Conservation (phyloP, 257 asterid species). For the Cordia subcordata region DNA sequence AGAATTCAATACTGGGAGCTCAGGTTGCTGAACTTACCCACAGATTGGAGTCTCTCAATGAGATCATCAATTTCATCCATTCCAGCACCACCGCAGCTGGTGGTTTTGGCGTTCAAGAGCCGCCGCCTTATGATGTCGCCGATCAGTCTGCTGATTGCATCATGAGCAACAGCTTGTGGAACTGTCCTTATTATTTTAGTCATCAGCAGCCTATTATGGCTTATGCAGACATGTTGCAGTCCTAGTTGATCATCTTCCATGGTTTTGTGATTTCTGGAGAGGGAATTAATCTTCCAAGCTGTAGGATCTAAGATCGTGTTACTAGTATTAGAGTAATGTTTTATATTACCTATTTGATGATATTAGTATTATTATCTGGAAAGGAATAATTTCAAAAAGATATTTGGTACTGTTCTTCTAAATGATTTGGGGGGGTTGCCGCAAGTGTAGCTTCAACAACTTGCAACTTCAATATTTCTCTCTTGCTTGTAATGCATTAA, state of each 20-base stretch:
- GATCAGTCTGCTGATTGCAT: conserved; percentile 26
- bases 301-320: conserved; percentile 15
- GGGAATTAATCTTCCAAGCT: conserved; percentile 11
- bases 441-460: conserved; percentile 16
- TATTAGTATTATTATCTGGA: not conserved
- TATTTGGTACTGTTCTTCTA: conserved; percentile 19
- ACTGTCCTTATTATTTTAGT: conserved; percentile 25
- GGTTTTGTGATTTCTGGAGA: conserved; percentile 3
- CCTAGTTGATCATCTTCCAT: not conserved
- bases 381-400: conserved; percentile 18
- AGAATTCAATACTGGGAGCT: conserved; percentile 73
- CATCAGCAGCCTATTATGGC: conserved; percentile 73
- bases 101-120: conserved; percentile 10
- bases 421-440: conserved; percentile 6
- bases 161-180: conserved; percentile 47
- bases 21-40: conserved; percentile 69
- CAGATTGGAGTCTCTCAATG: conserved; percentile 66
- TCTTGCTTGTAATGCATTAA: conserved; percentile 12
- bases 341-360: too few species aligned
- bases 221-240: conserved; percentile 41
- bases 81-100: not conserved
- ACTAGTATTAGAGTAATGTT: not conserved
- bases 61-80: conserved; percentile 37
- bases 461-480: conserved; percentile 14
- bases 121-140: not conserved